Percentiles rank a stretch among this genome's conserved stretches.
phyloP scores from a whole-genome alignment of 2,329 filamentous ascomycete genomes.

The Aureobasidium sp. region DNA sequence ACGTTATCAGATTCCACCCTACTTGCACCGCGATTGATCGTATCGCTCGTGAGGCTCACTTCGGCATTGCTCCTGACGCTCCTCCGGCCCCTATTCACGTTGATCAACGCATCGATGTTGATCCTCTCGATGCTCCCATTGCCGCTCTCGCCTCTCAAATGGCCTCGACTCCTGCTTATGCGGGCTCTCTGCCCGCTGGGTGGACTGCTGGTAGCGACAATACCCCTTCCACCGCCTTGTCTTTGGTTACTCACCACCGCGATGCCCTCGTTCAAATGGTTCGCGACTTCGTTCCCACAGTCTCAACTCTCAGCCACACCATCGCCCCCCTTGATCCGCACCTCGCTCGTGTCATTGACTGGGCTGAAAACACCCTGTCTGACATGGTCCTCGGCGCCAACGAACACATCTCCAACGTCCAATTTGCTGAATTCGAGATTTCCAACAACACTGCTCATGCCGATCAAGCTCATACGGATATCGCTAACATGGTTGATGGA shows the following conservation, averaged over 20 bases:
- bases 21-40: not conserved
- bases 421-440: not conserved
- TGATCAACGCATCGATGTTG: not conserved
- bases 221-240: not conserved
- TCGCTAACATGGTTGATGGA: not conserved
- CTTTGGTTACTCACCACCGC: not conserved
- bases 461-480: not conserved
- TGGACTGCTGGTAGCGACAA: not conserved
- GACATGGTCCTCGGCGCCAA: too few species aligned
- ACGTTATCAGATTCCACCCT: not conserved
- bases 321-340: not conserved
- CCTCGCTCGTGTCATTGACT: not conserved
- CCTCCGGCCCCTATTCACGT: not conserved
- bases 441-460: not conserved
- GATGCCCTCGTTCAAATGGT: not conserved
- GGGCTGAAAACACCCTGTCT: not conserved
- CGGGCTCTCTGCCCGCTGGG: not conserved
- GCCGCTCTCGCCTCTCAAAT: not conserved
- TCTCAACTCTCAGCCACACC: not conserved
- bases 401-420: not conserved
- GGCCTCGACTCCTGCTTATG: not conserved
- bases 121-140: not conserved
- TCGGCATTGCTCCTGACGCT: not conserved
- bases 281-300: not conserved
- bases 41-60: not conserved